Base-by-base conservation (phyloP, 179 eudicot genomes). In the Beta lomatogona region DNA sequence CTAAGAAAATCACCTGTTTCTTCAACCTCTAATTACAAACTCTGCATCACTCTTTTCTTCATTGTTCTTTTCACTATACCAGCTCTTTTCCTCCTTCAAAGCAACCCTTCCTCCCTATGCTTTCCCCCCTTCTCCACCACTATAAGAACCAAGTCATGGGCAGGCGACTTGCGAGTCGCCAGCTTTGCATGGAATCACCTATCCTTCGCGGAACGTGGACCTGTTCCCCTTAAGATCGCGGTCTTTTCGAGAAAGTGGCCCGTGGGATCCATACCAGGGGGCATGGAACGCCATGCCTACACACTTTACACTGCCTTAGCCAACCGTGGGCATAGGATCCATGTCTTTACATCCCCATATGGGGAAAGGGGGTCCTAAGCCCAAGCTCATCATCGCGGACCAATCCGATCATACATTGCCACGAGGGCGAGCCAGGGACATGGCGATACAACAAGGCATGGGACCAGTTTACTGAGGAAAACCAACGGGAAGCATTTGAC, bases 401-500 rank as follows among this genome's bases (percentile, higher is more conserved):
- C 36, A 69, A 45, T 73, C 87, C 84, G 10, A 21, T 64, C 5
- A 89, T 93, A 45, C 97, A 90, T 64, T 87, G 81, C 83, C 95
- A 93, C 64, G 92, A 86, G 72, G 97, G 91, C 4, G 92, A 91
- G 65, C 88, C 92, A 0, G 97, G 94, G 22, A 86, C 66, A 72
- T 95, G 98, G 98, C 82, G 93, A 63, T 92, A 93, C 84, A 92
- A 91, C 78, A 95, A 91, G 81, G 97, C 97, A 4, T 95, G 98
- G 98, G 98, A 92, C 22, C 93, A 87, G 77, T 93, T 82, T 22
- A 88, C 84, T 21, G 92, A 88, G 82, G 98, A 93, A 86, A 88
- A 93, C 81, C 76, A 84, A 71, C 41, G 45, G 8, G 84, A 86
- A 19, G 84, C 88, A 0, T 95, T 95, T 66, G 97, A 95, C 46